Conservation (phyloP, 2,329 filamentous ascomycete species). For the Blastomyces gilchristii region DNA sequence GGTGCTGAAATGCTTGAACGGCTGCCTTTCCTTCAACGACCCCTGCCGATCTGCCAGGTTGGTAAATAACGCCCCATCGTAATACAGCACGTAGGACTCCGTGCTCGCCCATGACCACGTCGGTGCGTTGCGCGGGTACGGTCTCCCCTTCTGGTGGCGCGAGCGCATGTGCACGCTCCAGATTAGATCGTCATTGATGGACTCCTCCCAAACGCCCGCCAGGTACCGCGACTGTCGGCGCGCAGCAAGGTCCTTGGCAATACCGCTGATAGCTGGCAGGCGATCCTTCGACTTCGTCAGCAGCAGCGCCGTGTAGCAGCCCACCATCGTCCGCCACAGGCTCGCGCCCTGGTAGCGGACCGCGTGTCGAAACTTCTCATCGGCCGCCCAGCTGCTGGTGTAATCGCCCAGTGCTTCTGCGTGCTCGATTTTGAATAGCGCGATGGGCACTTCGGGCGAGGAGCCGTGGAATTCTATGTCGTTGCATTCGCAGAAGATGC, state of each 20-base stretch:
- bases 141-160: neutral
- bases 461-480: conserved; percentile 3
- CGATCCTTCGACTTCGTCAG: conserved; percentile 1
- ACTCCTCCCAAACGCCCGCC: neutral
- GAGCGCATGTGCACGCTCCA: neutral
- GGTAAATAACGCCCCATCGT: conserved; percentile 2
- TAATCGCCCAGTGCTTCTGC: neutral
- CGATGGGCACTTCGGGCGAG: neutral
- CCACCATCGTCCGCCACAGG: conserved; percentile 2
- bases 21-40: neutral
- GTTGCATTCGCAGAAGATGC: neutral
- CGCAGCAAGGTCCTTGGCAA: conserved; percentile 2
- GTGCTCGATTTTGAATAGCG: conserved; percentile 2
- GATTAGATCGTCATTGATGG: conserved; percentile 3
- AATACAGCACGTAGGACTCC: neutral
- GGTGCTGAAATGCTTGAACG: neutral
- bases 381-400: neutral
- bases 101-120: conserved; percentile 3
- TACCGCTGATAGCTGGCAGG: conserved; percentile 3
- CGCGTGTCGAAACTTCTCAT: neutral
- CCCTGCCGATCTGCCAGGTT: neutral
- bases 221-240: conserved; percentile 2
- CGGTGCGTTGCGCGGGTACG: neutral
- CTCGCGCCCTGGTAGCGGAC: conserved; percentile 4
- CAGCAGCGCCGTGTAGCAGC: conserved; percentile 2